Base-by-base conservation (phyloP, 441 rosid species). In the Croton setiger region DNA sequence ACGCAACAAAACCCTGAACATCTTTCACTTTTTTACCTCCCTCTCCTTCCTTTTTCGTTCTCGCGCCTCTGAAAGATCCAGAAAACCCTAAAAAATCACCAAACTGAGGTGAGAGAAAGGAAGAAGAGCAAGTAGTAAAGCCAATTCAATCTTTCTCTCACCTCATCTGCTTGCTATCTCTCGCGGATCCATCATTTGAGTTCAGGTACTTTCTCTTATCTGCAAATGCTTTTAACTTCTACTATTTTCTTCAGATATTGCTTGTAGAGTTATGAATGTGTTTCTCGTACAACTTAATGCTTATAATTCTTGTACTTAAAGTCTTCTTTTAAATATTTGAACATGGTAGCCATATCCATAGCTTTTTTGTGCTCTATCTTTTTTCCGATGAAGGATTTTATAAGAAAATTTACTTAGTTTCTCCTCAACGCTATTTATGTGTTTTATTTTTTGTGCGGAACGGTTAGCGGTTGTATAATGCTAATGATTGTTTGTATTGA, bases 81-180 rank as follows among this genome's bases (percentile, higher is more conserved):
- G 44, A 66, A 72, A 78, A 83, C 85, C 87, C 89, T 90, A 83
- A 85, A 77, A 76, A 56, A 81, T 23, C 61, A 43, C 60, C 79
- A 70, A 0, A 41, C 48, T 12, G 71, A 64, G 74, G 80, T 68
- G 80, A 69, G 80, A 66, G 80, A 66, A 60, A 69, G 76, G 36
- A 57, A 51, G 44, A 0, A 51, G 44, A 0, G 33, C 66, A 12
- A n/a, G 55, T 45, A 13, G 37, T 60, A 21, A 14, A 33, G 18
- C 65, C 66, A 21, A 39, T 8, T 4, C 51, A 72, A 48, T 27
- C 67, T 52, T 58, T 52, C 71, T 70, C 72, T 70, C 75, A 61
- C 72, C 69, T 60, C 70, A 13, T 2, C 15, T 43, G 7, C 27
- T 31, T 10, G 36, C 17, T 47, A 11, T 36, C 68, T 66, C 53